Percentiles rank a stretch among this genome's conserved stretches.
Evolutionary conservation across 2,329 filamentous ascomycete species (phyloP).

Genomic region (Aspergillus transmontanensis): DNA sequence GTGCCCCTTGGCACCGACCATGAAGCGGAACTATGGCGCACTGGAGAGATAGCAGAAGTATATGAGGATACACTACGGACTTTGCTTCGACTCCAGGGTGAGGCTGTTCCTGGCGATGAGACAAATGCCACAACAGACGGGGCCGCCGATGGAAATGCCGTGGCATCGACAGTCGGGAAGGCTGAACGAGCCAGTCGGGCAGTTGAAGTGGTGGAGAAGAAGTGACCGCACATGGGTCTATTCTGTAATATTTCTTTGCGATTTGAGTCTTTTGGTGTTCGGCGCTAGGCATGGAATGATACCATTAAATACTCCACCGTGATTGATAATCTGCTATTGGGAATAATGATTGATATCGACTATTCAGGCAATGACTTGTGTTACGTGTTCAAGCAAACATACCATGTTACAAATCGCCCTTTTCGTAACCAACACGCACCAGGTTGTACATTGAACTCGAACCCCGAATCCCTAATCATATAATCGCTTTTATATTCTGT

Average conservation of each 20-base stretch:
- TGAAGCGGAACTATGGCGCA: slow-evolving; percentile 42
- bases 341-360: neutral
- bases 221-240: slow-evolving; percentile 30
- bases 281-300: slow-evolving; percentile 16
- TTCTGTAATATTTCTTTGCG: slow-evolving; percentile 11
- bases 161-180: slow-evolving; percentile 51
- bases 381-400: neutral
- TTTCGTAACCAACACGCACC: neutral
- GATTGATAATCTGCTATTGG: neutral
- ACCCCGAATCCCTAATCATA: neutral
- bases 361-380: neutral
- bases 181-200: slow-evolving; percentile 48
- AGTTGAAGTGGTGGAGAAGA: slow-evolving; percentile 51
- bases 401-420: neutral
- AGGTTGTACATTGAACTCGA: neutral
- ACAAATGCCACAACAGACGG: slow-evolving; percentile 22
- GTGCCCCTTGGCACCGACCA: slow-evolving; percentile 35
- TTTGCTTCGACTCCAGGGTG: slow-evolving; percentile 42
- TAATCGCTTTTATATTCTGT: slow-evolving; percentile 12
- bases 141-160: slow-evolving; percentile 33
- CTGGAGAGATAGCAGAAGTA: slow-evolving; percentile 45
- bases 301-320: neutral
- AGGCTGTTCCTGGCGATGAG: slow-evolving; percentile 25
- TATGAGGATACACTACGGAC: slow-evolving; percentile 45
- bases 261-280: slow-evolving; percentile 16